Conservation (phyloP, 2,329 filamentous ascomycete species). For the Endoconidiophora laricicola region DNA sequence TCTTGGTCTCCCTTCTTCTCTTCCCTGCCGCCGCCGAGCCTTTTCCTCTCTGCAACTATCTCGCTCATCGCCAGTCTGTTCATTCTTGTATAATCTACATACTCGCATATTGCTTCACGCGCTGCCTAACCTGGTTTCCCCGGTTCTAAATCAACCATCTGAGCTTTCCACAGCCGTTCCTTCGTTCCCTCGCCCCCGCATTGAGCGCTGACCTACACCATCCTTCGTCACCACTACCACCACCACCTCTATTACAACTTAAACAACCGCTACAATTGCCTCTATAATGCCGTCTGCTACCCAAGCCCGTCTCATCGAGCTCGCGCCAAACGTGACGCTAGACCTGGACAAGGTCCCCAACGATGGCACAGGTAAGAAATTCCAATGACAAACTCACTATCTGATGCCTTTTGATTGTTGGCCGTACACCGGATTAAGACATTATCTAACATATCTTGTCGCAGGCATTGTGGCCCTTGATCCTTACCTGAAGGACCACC, state of each 20-base stretch:
- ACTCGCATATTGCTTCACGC: background rate
- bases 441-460: background rate
- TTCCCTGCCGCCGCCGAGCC: background rate
- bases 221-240: background rate
- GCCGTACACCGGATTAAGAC: background rate
- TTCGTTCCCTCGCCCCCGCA: conserved; percentile 6
- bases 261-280: background rate
- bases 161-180: conserved; percentile 1
- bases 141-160: background rate
- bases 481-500: conserved; percentile 77
- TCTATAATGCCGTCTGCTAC: conserved; percentile 10
- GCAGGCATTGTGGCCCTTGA: conserved; percentile 75
- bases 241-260: background rate
- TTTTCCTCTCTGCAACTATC: background rate
- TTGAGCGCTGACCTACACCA: background rate
- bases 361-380: conserved; percentile 52
- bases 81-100: too few relatives aligned
- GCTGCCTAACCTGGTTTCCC: background rate
- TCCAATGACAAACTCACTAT: background rate
- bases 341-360: conserved; percentile 28
- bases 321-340: conserved; percentile 12
- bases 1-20: background rate
- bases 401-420: background rate
- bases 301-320: conserved; percentile 8
- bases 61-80: background rate